Conservation (phyloP, 345 rosid species). For the Psidium guajava region DNA sequence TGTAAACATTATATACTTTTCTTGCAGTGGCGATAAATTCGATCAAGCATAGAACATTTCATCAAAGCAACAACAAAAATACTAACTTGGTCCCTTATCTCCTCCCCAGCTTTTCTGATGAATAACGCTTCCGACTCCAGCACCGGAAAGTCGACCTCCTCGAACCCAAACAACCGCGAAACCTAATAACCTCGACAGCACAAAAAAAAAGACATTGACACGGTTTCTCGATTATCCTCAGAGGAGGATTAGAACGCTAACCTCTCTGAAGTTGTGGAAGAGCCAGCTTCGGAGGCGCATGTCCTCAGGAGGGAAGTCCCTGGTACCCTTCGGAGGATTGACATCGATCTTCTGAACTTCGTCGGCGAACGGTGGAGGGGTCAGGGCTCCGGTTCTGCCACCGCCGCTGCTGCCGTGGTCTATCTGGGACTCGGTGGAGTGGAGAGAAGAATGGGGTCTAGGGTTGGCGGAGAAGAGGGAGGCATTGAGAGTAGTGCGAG, state of each 20-base stretch:
- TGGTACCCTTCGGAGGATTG: conserved; percentile 88
- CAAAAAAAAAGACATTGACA: not conserved
- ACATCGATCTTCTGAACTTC: conserved; percentile 65
- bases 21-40: not conserved
- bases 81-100: conserved; percentile 82
- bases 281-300: conserved; percentile 95
- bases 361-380: conserved; percentile 25
- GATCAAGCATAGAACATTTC: not conserved
- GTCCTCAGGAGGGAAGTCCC: conserved; percentile 90
- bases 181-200: conserved; percentile 22
- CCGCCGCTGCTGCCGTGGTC: conserved; percentile 1
- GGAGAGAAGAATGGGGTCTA: conserved; percentile 18
- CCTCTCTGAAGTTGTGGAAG: conserved; percentile 79
- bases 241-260: not conserved
- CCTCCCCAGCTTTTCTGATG: conserved; percentile 90
- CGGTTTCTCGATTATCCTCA: not conserved
- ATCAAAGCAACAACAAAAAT: not conserved
- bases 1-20: not conserved
- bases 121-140: conserved; percentile 80
- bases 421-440: conserved; percentile 11
- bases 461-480: conserved; percentile 5
- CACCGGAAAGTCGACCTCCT: conserved; percentile 89
- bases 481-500: not conserved
- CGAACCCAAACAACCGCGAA: conserved; percentile 63
- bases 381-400: conserved; percentile 53